phyloP scores from a whole-genome alignment of 1,284 basidiomycete genomes.

The Fistulina hepatica region DNA sequence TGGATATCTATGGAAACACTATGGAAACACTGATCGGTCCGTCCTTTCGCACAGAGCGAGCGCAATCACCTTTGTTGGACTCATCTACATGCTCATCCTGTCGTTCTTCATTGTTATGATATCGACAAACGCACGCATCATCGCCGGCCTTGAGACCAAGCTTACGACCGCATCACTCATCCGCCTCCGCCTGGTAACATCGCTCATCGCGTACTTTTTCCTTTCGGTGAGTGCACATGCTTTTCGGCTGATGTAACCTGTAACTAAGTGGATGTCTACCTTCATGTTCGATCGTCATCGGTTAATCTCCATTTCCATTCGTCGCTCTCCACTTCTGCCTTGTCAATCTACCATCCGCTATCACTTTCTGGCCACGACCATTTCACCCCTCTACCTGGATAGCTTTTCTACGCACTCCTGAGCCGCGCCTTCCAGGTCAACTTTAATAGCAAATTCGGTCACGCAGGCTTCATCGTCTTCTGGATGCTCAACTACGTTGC shows the following conservation, averaged over 20 bases:
- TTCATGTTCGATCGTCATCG: too few species aligned
- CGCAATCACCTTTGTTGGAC: constrained; percentile 57
- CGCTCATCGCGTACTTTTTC: constrained; percentile 45
- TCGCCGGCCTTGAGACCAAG: constrained; percentile 37
- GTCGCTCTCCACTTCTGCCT: background rate
- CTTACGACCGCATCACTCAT: constrained; percentile 47
- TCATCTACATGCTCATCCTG: constrained; percentile 65
- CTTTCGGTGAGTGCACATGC: constrained; percentile 36
- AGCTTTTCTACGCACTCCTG: constrained; percentile 52
- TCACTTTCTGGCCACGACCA: too few species aligned
- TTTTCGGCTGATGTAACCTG: too few species aligned
- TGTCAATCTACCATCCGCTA: too few species aligned
- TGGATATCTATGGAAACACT: too few species aligned
- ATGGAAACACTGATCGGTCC: too few species aligned
- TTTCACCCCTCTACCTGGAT: background rate
- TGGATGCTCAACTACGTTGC: constrained; percentile 63
- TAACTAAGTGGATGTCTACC: too few species aligned
- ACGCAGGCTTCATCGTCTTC: constrained; percentile 59
- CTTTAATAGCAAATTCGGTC: constrained; percentile 41
- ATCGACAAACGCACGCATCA: constrained; percentile 23
- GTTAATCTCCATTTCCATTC: constrained; percentile 8
- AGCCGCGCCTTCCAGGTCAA: constrained; percentile 56
- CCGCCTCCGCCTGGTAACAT: constrained; percentile 41
- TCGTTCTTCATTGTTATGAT: constrained; percentile 27
- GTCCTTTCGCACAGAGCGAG: constrained; percentile 37